Base-by-base conservation (phyloP, 495 filamentous ascomycete genomes). In the Pseudevernia furfuracea region DNA sequence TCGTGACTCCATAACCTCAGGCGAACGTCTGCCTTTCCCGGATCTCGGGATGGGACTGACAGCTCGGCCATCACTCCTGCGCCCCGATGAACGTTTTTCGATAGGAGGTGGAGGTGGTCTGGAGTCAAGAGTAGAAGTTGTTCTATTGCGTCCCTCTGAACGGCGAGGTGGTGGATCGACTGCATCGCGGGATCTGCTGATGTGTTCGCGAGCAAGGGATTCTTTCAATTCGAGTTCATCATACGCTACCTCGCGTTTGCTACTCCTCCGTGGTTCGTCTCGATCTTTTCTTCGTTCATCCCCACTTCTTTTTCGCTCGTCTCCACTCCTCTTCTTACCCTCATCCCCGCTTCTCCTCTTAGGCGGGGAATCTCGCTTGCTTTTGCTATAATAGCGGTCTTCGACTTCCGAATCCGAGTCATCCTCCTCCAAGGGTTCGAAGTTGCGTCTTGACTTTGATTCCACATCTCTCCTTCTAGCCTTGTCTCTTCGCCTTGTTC, bases 401-500 rank as follows among this genome's bases (percentile, higher is more conserved):
- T 63, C 66, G 39, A 46, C 30, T 30, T 68, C 63, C n/a, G 58
- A 76, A 21, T 75, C 77, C 10, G 73, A 74, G 36, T 41, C 69
- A 17, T 75, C 72, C 2, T 70, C 68, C 39, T 74, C 73, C 15
- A 74, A 74, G 8, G 72, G 1, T 34, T 55, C 64, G 37, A 60
- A 66, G 15, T 63, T 65, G 11, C 19, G 58, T 30, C 34, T 74
- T 36, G 72, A 72, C 66, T 84, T 85, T 43, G 79, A 78, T 19
- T 76, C 77, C 9, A 70, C 66, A 38, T 82, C 79, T 61, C 73
- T 77, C 64, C 72, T 78, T 59, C 78, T 76, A 62, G 83, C 81
- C 71, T 79, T 84, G 66, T 80, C 83, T 67, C 75, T 77, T 55
- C 66, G 72, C 76, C 66, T 61, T 60, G 65, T 56, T 66, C 67